Percentiles rank a stretch among this genome's conserved stretches.
Conservation (phyloP, 352 stramenopile genomes). For the Saprolegnia parasitica region DNA sequence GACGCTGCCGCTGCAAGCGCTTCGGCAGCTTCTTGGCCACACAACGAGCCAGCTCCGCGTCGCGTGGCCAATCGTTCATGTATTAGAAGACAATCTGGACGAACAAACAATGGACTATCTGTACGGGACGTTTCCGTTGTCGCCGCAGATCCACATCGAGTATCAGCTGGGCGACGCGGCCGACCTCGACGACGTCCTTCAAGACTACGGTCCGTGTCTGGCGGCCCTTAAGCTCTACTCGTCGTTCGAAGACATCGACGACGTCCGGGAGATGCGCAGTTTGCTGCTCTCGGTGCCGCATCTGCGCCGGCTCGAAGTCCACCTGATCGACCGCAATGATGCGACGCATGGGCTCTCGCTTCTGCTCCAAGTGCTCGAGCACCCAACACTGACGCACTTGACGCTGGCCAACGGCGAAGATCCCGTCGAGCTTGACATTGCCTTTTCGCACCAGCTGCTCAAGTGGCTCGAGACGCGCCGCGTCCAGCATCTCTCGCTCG, state of each 20-base stretch:
- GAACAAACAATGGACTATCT: background rate
- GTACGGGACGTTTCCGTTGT: background rate
- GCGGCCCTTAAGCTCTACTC: background rate
- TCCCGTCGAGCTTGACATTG: background rate
- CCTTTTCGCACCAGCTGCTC: background rate
- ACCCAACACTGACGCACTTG: background rate
- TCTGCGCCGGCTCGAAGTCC: background rate
- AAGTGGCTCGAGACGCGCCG: background rate
- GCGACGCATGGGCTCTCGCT: background rate
- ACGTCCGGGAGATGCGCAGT: background rate
- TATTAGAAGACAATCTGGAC: background rate
- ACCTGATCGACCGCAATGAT: background rate
- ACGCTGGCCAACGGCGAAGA: background rate
- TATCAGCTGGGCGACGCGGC: background rate
- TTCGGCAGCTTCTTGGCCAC: background rate
- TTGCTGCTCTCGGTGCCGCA: background rate
- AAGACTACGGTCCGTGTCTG: background rate
- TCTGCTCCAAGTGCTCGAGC: background rate
- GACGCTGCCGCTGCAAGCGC: too few relatives aligned
- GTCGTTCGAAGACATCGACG: background rate
- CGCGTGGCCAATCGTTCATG: background rate
- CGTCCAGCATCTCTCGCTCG: background rate
- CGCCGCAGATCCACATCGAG: background rate
- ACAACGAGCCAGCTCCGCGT: background rate
- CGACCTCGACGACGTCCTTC: background rate